Conservation (phyloP, 495 filamentous ascomycete species). For the Aeminium ludgeri region DNA sequence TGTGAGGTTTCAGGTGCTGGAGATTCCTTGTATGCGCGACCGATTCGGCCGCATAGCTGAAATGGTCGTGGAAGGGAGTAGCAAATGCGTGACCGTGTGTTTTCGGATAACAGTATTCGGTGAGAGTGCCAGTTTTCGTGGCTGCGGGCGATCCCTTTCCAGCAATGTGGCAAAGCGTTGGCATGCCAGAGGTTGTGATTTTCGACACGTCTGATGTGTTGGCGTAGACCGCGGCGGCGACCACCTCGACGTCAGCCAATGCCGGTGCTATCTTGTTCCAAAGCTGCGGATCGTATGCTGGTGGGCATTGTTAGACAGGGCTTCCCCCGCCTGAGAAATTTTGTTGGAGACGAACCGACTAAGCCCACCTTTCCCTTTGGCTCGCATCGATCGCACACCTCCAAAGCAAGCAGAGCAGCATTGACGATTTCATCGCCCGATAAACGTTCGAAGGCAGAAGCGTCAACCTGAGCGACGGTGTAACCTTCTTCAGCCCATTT, state of each 20-base stretch:
- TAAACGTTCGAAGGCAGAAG: constrained; percentile 3
- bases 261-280: constrained; percentile 1
- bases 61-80: constrained; percentile 28
- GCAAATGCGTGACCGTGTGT: constrained; percentile 21
- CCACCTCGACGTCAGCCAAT: constrained; percentile 18
- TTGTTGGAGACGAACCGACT: constrained; percentile 20
- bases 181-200: neutral
- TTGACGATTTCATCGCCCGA: constrained; percentile 9
- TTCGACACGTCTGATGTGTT: constrained; percentile 3
- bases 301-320: neutral
- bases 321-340: neutral
- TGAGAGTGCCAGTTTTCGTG: constrained; percentile 2
- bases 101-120: constrained; percentile 21
- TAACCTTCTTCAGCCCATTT: constrained; percentile 49
- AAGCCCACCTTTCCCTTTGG: constrained; percentile 21
- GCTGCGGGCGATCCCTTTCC: constrained; percentile 3
- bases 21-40: constrained; percentile 37
- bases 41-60: constrained; percentile 23
- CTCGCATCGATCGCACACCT: constrained; percentile 18
- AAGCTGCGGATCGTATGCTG: constrained; percentile 2
- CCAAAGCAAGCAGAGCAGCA: constrained; percentile 16
- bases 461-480: constrained; percentile 30
- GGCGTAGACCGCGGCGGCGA: constrained; percentile 22
- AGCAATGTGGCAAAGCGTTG: too few species aligned
- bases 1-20: constrained; percentile 33